phyloP scores from a whole-genome alignment of 2,329 filamentous ascomycete species.

The Penicillium fuscoglaucum region DNA sequence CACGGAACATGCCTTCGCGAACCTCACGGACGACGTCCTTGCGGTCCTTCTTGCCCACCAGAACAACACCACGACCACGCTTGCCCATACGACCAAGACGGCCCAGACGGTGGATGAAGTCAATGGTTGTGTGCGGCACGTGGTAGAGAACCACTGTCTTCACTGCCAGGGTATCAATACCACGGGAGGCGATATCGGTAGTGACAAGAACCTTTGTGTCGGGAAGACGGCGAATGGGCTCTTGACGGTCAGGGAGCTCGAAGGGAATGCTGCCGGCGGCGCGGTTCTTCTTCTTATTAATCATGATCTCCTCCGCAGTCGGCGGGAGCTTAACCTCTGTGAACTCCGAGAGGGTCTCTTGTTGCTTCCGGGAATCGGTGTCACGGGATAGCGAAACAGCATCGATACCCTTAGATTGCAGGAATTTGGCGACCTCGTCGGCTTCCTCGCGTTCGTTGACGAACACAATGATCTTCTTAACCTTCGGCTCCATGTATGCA shows the following conservation, averaged over 20 bases:
- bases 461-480: constrained; percentile 89
- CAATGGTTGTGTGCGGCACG: constrained; percentile 95
- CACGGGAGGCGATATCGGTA: constrained; percentile 86
- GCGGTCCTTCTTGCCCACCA: constrained; percentile 85
- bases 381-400: constrained; percentile 84
- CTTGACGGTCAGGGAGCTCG: constrained; percentile 39
- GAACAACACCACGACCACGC: constrained; percentile 81
- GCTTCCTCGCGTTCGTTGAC: constrained; percentile 95
- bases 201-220: constrained; percentile 92
- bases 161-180: constrained; percentile 91
- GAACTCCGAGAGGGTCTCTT: constrained; percentile 75
- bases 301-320: constrained; percentile 37
- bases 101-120: constrained; percentile 95
- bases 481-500: constrained; percentile 51
- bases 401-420: constrained; percentile 82
- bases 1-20: constrained; percentile 82
- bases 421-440: constrained; percentile 74
- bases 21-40: constrained; percentile 91
- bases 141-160: constrained; percentile 92
- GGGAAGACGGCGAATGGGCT: constrained; percentile 54
- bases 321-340: constrained; percentile 50
- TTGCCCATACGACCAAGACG: constrained; percentile 90
- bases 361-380: constrained; percentile 72
- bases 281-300: constrained; percentile 32
- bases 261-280: constrained; percentile 44